Evolutionary conservation across 257 asterid genomes (phyloP).

Genomic region (Solanum megistacrolobum): DNA sequence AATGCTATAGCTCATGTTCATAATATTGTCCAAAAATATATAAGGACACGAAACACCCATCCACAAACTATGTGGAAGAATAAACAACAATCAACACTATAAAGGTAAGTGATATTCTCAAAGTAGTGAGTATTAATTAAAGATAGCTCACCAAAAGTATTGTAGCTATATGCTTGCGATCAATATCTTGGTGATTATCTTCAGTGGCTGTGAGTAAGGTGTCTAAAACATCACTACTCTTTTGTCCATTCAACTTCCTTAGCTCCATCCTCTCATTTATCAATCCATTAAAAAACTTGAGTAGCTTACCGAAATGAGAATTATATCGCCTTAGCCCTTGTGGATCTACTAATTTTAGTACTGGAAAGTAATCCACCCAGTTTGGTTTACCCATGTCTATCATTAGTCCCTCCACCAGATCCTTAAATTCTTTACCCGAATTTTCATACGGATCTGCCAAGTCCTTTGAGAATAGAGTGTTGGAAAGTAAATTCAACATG

Average conservation of each 20-base stretch:
- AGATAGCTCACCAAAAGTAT: neutral
- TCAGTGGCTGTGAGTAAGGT: neutral
- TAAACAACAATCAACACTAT: neutral
- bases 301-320: neutral
- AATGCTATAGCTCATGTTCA: too few relatives aligned
- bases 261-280: neutral
- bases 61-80: too few relatives aligned
- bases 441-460: slow-evolving; percentile 28
- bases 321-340: slow-evolving; percentile 13
- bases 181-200: neutral
- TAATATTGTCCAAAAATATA: too few relatives aligned
- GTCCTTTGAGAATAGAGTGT: slow-evolving; percentile 42
- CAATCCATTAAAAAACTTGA: neutral
- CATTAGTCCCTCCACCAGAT: slow-evolving; percentile 26
- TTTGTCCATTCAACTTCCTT: neutral
- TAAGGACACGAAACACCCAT: too few relatives aligned
- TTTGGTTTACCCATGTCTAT: slow-evolving; percentile 22
- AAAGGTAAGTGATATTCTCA: neutral
- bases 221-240: neutral
- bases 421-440: slow-evolving; percentile 44
- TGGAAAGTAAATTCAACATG: slow-evolving; percentile 35
- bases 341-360: slow-evolving; percentile 28
- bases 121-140: neutral
- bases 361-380: slow-evolving; percentile 40
- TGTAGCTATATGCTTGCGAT: neutral